phyloP scores from a whole-genome alignment of 306 rosid genomes.

The Neltuma alba region DNA sequence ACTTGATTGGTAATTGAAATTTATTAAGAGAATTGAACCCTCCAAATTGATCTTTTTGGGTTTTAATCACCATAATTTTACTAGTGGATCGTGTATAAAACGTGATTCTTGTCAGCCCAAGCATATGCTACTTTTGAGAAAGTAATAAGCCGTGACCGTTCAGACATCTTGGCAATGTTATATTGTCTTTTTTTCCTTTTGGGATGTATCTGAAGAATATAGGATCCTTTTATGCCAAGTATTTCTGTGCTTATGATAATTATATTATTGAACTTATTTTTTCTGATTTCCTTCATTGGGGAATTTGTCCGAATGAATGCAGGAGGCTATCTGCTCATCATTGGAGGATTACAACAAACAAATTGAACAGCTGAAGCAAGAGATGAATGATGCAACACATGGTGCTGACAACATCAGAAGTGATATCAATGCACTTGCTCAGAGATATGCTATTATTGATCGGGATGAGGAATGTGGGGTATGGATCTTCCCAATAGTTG shows the following conservation, averaged over 20 bases:
- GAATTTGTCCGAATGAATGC: constrained; percentile 36
- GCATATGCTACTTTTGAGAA: not conserved
- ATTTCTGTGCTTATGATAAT: constrained; percentile 6
- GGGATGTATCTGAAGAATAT: constrained; percentile 8
- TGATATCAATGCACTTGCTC: constrained; percentile 98
- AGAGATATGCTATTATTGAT: constrained; percentile 94
- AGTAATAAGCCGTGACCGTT: not conserved
- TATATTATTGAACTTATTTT: constrained; percentile 11
- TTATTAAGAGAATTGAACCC: not conserved
- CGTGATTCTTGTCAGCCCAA: constrained; percentile 1
- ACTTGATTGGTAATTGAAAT: not conserved
- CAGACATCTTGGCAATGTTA: not conserved
- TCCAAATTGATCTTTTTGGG: not conserved
- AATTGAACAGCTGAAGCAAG: constrained; percentile 89
- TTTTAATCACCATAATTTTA: not conserved
- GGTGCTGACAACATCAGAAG: constrained; percentile 97
- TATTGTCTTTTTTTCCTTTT: constrained; percentile 17
- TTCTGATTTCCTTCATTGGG: constrained; percentile 19
- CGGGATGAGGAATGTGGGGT: constrained; percentile 98
- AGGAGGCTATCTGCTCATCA: constrained; percentile 97
- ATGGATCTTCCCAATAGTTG: constrained; percentile 45
- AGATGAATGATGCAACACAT: constrained; percentile 98
- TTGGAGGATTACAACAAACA: constrained; percentile 99
- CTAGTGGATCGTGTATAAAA: not conserved
- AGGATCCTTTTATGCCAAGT: constrained; percentile 19